Evolutionary conservation across 768 basidiomycete genomes (phyloP), one percentile per base, ranked within the genome.

Genomic region (Gyrodon lividus): DNA sequence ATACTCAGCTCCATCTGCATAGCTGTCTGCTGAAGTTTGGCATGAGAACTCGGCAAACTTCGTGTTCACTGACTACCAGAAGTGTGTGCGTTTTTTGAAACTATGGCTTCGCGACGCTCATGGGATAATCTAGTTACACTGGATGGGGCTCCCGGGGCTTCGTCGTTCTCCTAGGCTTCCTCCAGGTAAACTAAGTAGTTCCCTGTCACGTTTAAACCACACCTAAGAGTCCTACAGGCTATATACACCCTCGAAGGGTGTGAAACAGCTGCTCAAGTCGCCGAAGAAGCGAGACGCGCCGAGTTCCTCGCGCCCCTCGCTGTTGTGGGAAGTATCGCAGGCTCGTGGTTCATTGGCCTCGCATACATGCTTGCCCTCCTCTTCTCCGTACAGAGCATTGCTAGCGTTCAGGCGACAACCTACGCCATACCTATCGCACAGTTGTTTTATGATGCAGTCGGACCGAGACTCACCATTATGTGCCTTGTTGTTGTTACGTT

Each of bases 241-340:
- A 81, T 82, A 12, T 82, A 82, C 56, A 81, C 81, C 2, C 72
- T 82, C 23, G 81, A 81, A 65, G 81, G 81, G 20, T 82, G 80
- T 60, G 81, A 82, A 59, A 83, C 81, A 5, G 80, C 81, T 35
- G 81, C 82, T n/a, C 81, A 83, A 59, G 76, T 83, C 6, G 81
- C 81, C 5, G 81, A 83, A 62, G 81, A 83, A 61, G 80, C 80
- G 28, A 69, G 74, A 43, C 75, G 77, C 17, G 81, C 81, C 0
- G 78, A 80, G 48, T 52, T 79, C 43, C 76, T 83, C n/a, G 79
- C 81, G 1, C 81, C 81, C 8, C 66, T 81, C 28, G 81, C 78
- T 6, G 74, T 83, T 24, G 77, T 80, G n/a, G 77, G 74, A 37
- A 77, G 76, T 62, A 78, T 83, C 55, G 70, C 73, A 12, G 79